Conservation (phyloP, 495 filamentous ascomycete genomes). For the Tuber brumale region DNA sequence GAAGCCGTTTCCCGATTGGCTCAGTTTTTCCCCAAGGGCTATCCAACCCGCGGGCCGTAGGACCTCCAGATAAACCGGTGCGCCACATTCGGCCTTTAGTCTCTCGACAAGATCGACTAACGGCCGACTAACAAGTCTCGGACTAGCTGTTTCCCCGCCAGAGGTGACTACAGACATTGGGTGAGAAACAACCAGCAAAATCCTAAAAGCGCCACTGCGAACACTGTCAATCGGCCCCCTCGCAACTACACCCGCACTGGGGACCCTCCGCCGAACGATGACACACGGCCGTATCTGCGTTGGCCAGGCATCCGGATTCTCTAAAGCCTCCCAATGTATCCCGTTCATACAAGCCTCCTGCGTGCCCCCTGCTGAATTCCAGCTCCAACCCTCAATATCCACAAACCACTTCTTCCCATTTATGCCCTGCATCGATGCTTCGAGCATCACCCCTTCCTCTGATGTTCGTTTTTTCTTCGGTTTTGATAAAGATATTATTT, state of each 20-base stretch:
- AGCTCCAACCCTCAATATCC: constrained; percentile 21
- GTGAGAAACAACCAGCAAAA: constrained; percentile 24
- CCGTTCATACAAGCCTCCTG: constrained; percentile 16
- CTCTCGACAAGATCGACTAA: constrained; percentile 18
- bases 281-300: constrained; percentile 15
- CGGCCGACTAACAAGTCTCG: constrained; percentile 16
- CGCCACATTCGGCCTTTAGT: constrained; percentile 7
- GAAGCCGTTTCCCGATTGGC: constrained; percentile 11
- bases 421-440: not conserved
- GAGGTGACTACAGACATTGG: not conserved
- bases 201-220: constrained; percentile 11
- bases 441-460: not conserved
- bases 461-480: constrained; percentile 4
- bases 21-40: constrained; percentile 16
- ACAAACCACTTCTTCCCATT: constrained; percentile 19
- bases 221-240: constrained; percentile 16
- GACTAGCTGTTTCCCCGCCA: constrained; percentile 8
- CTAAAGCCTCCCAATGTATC: constrained; percentile 28
- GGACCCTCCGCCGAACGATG: constrained; percentile 25
- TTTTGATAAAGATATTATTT: constrained; percentile 15
- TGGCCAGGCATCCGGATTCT: constrained; percentile 23
- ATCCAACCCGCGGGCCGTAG: constrained; percentile 28
- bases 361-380: not conserved
- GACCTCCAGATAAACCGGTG: constrained; percentile 23
- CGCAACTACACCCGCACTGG: constrained; percentile 3